Percentiles rank a stretch among this genome's conserved stretches.
Conservation (phyloP, 1,139 yeast genomes). For the Saccharomyces hybrid region DNA sequence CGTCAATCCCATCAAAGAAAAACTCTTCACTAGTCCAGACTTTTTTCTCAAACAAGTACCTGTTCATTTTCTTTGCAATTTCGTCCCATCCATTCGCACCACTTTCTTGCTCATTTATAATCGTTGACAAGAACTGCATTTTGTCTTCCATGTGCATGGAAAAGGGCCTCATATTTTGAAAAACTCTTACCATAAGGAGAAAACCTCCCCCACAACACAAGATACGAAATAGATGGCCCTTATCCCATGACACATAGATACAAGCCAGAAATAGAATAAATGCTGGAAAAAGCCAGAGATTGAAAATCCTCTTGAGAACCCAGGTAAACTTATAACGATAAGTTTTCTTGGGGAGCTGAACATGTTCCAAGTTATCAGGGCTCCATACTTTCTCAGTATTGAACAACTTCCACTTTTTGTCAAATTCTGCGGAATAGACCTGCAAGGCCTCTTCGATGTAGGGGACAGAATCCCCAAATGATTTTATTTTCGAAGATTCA, state of each 20-base stretch:
- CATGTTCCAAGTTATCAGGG: neutral
- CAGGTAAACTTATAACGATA: neutral
- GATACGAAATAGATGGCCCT: neutral
- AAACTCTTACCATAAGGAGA: neutral
- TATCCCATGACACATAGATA: neutral
- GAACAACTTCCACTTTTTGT: neutral
- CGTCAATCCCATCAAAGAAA: neutral
- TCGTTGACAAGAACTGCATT: neutral
- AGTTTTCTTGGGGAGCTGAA: neutral
- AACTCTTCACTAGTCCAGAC: neutral
- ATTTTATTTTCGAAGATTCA: neutral
- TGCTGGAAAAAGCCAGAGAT: neutral
- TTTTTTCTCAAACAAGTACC: neutral
- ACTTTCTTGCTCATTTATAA: neutral
- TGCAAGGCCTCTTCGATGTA: neutral
- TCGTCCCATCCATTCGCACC: neutral
- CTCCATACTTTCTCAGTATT: neutral
- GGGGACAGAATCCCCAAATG: neutral
- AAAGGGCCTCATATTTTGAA: neutral
- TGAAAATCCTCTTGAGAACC: neutral
- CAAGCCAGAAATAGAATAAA: neutral
- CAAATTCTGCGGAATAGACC: neutral
- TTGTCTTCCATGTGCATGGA: neutral
- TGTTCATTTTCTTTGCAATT: neutral
- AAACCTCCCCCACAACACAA: neutral